phyloP scores from a whole-genome alignment of 768 basidiomycete species.

The Russula earlei region DNA sequence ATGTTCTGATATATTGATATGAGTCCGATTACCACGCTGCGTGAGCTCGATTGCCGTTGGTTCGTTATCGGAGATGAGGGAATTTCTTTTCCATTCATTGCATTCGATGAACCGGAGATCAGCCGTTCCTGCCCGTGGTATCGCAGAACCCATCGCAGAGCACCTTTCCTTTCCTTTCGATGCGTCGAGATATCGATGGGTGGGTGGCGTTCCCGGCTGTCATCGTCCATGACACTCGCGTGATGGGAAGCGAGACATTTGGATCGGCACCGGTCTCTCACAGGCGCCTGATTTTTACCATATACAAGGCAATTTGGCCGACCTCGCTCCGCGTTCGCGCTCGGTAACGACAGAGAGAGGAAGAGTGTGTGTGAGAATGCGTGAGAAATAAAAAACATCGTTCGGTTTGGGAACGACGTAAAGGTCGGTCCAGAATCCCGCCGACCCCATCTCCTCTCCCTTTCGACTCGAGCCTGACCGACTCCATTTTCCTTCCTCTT shows the following conservation, averaged over 20 bases:
- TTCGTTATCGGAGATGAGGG: slow-evolving; percentile 2
- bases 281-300: background rate
- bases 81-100: background rate
- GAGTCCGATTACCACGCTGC: background rate
- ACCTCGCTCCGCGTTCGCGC: background rate
- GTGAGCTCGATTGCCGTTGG: too few species aligned
- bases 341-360: background rate
- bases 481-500: background rate
- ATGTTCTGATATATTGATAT: background rate
- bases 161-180: too few species aligned
- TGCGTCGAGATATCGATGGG: slow-evolving; percentile 14
- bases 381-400: background rate
- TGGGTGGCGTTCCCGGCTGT: background rate
- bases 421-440: background rate
- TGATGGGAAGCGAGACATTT: background rate
- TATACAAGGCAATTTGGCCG: background rate
- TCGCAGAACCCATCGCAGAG: background rate
- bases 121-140: too few species aligned
- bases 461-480: background rate
- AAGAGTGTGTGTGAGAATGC: background rate
- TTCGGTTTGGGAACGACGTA: background rate
- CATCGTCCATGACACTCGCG: slow-evolving; percentile 10
- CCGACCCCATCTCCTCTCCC: background rate
- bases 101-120: background rate
- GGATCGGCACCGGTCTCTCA: background rate